phyloP scores from a whole-genome alignment of 2,329 filamentous ascomycete genomes.

The Aspergillus caelatus region DNA sequence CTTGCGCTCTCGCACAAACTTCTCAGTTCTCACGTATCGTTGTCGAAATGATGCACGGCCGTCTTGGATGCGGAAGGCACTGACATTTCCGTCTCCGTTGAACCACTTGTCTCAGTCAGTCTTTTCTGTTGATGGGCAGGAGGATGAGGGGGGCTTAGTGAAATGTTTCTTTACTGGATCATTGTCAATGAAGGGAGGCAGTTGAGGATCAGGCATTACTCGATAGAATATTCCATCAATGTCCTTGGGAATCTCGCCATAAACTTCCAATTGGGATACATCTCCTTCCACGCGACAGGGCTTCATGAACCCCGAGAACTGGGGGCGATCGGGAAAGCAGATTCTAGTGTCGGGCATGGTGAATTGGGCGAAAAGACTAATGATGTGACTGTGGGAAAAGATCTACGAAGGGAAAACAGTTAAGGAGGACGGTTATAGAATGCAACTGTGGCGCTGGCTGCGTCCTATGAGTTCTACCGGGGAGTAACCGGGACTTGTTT shows the following conservation, averaged over 20 bases:
- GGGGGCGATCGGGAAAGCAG: conserved; percentile 9
- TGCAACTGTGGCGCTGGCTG: too few species aligned
- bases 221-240: conserved; percentile 55
- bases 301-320: conserved; percentile 30
- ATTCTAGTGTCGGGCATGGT: too few species aligned
- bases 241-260: conserved; percentile 47
- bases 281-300: conserved; percentile 48
- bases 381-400: too few species aligned
- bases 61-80: conserved; percentile 40
- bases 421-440: too few species aligned
- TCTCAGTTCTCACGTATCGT: conserved; percentile 46
- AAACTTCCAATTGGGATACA: conserved; percentile 45
- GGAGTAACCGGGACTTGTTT: too few species aligned
- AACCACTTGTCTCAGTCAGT: conserved; percentile 23
- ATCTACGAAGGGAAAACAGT: too few species aligned
- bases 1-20: conserved; percentile 41
- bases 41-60: conserved; percentile 39
- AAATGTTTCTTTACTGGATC: conserved; percentile 21
- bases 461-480: too few species aligned
- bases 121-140: too few species aligned
- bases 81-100: conserved; percentile 47
- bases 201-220: conserved; percentile 54
- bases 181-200: conserved; percentile 37
- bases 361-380: too few species aligned
- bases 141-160: too few species aligned